Base-by-base conservation (phyloP, 176 grass and related monocot genomes). In the Hsuehochloa calcarea region DNA sequence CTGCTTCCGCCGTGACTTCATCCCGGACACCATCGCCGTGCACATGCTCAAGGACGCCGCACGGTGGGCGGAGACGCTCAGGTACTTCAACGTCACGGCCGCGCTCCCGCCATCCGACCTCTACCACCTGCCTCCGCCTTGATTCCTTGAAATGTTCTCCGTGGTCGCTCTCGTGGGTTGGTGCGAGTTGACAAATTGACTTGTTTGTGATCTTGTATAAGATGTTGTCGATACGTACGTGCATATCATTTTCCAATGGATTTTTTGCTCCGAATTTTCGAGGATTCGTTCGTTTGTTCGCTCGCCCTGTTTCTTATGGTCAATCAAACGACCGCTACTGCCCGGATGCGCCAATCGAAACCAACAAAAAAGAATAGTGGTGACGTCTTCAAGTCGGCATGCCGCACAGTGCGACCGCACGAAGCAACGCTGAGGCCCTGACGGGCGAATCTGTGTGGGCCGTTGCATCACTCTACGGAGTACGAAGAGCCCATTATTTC, bases 1-100 rank as follows among this genome's bases (percentile, higher is more conserved):
- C 88, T 95, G 93, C 75, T 95, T 92, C 90, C 88, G 93, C 1
- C 90, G 84, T 58, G 93, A 86, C 25, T 95, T 95, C 80, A 60
- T 80, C 31, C 90, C 90, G 44, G 90, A 95, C 76, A 95, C 86
- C 87, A 89, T 95, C 72, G 88, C 91, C 74, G 93, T 95, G 69
- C 93, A 95, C 88, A 92, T 90, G 85, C 88, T 95, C 79, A 95
- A 95, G 88, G 80, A 78, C 70, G 84, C 76, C 88, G 38, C 39
- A 0, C 45, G 91, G 4, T 95, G 93, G 93, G 88, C 83, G 0
- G 68, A 93, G 78, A 93, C 93, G 71, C 88, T 95, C 46, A 37
- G 15, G 1, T 93, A 95, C 85, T 93, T 95, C 90, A 91, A 95
- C 69, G 83, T 75, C 87, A 93, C 93, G 4, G 81, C 85, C 26